Percentiles rank a stretch among this genome's conserved stretches.
Conservation (phyloP, 306 rosid genomes). For the Vigna unguiculata region DNA sequence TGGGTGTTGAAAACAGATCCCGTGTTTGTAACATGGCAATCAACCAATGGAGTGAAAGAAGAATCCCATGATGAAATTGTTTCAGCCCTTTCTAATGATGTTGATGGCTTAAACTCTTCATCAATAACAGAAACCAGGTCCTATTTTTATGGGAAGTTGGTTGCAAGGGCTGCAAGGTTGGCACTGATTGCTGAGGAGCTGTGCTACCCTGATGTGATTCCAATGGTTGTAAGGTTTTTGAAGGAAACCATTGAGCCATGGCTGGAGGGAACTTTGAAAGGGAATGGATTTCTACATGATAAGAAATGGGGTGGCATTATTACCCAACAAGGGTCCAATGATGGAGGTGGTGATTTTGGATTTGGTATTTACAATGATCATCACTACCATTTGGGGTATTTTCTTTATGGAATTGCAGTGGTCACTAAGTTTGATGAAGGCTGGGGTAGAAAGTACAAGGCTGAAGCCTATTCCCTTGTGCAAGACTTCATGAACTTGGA, state of each 20-base stretch:
- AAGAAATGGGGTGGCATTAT: constrained; percentile 84
- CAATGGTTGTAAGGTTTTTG: constrained; percentile 58
- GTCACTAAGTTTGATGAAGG: constrained; percentile 77
- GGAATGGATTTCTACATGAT: constrained; percentile 81
- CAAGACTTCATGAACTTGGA: constrained; percentile 74
- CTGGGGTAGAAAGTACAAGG: constrained; percentile 76
- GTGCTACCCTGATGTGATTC: constrained; percentile 60
- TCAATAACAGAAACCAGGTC: constrained; percentile 48
- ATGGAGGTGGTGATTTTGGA: constrained; percentile 73
- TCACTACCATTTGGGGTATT: constrained; percentile 83
- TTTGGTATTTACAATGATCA: constrained; percentile 88
- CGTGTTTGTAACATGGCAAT: constrained; percentile 81
- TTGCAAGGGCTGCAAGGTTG: constrained; percentile 88
- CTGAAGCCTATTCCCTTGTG: constrained; percentile 72
- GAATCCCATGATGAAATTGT: constrained; percentile 57
- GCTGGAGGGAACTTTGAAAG: constrained; percentile 77
- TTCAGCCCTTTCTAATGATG: constrained; percentile 66
- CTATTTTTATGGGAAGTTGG: constrained; percentile 75
- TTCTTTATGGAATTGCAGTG: constrained; percentile 80
- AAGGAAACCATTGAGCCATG: constrained; percentile 82
- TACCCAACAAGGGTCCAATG: constrained; percentile 68
- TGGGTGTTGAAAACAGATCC: constrained; percentile 72
- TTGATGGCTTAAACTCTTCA: constrained; percentile 54
- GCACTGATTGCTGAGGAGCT: constrained; percentile 93
- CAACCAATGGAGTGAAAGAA: constrained; percentile 61